These are phyloP conservation scores for Linnemannia schmuckeri DNA, from an alignment of 192 early-diverging fungal genomes.

Conservation along the genomic window DNA sequence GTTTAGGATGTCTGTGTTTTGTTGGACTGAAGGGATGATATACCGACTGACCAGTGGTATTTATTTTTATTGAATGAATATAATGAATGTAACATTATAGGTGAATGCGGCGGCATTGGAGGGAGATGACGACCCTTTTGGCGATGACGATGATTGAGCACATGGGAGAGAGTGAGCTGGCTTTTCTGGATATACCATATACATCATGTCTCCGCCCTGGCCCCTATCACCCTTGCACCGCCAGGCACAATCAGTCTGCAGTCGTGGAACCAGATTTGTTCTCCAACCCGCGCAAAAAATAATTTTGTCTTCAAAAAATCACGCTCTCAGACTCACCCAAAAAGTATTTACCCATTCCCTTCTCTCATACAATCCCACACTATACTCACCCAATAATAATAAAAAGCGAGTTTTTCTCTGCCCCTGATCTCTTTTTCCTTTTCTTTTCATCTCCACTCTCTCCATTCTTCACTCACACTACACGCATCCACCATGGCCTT, in stretches of 20 bases:
- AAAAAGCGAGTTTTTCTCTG: neutral
- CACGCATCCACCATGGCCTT: slow-evolving; percentile 34
- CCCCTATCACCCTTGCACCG: neutral
- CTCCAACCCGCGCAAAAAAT: neutral
- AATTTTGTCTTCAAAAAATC: neutral
- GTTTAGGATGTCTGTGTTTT: neutral
- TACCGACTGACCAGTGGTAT: neutral
- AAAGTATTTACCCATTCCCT: no score
- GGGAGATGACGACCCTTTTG: slow-evolving; percentile 38
- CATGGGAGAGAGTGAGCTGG: neutral
- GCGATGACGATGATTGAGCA: slow-evolving; percentile 30
- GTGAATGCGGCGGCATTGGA: slow-evolving; percentile 30
- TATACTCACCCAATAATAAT: neutral
- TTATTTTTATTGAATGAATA: neutral
- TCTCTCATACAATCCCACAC: no score
- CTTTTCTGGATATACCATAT: neutral
- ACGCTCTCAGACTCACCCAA: neutral
- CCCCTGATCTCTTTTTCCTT: neutral
- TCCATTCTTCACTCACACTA: neutral
- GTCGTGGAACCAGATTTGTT: neutral
- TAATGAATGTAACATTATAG: slow-evolving; percentile 1
- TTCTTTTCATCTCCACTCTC: neutral
- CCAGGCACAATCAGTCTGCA: neutral
- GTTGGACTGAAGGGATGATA: neutral
- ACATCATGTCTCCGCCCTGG: neutral